These are phyloP conservation scores for Barnettozyma hawaiiensis DNA, from an alignment of 1,139 yeast species.

Conservation along the genomic window DNA sequence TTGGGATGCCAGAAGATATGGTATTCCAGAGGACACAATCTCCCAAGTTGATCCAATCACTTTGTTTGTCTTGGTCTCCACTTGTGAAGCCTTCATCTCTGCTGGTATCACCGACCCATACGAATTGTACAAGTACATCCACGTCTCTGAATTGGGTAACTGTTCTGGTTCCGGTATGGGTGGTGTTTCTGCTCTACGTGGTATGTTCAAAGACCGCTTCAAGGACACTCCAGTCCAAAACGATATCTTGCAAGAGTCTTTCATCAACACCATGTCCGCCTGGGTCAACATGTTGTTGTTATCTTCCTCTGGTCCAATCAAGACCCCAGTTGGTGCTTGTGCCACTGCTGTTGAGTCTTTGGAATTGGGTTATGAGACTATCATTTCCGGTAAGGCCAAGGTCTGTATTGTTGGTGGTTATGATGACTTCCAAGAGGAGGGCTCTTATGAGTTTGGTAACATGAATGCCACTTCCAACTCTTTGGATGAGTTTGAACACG, in stretches of 20 bases:
- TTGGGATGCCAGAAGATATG: slow-evolving; percentile 93
- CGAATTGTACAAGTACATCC: slow-evolving; percentile 96
- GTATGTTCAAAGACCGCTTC: slow-evolving; percentile 95
- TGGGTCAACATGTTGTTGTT: slow-evolving; percentile 98
- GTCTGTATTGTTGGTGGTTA: slow-evolving; percentile 97
- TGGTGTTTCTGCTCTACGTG: slow-evolving; percentile 94
- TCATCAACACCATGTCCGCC: slow-evolving; percentile 98
- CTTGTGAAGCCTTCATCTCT: slow-evolving; percentile 88
- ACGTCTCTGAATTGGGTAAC: slow-evolving; percentile 97
- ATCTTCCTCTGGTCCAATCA: slow-evolving; percentile 98
- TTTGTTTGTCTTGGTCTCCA: slow-evolving; percentile 84
- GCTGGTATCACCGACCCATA: slow-evolving; percentile 97
- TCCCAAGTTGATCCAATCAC: slow-evolving; percentile 96
- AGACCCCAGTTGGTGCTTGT: slow-evolving; percentile 99
- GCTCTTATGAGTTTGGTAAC: slow-evolving; percentile 95
- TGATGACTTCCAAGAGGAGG: slow-evolving; percentile 99
- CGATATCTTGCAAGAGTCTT: slow-evolving; percentile 94
- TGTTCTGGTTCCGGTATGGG: slow-evolving; percentile 99
- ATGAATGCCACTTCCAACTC: slow-evolving; percentile 98
- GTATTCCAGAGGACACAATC: slow-evolving; percentile 89
- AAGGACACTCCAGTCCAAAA: slow-evolving; percentile 91
- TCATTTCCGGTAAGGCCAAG: slow-evolving; percentile 89
- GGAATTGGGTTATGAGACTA: slow-evolving; percentile 92
- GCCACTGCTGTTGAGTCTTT: slow-evolving; percentile 98
- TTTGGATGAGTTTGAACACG: slow-evolving; percentile 79